phyloP scores from a whole-genome alignment of 257 asterid genomes.

The Gentiana macrophylla region DNA sequence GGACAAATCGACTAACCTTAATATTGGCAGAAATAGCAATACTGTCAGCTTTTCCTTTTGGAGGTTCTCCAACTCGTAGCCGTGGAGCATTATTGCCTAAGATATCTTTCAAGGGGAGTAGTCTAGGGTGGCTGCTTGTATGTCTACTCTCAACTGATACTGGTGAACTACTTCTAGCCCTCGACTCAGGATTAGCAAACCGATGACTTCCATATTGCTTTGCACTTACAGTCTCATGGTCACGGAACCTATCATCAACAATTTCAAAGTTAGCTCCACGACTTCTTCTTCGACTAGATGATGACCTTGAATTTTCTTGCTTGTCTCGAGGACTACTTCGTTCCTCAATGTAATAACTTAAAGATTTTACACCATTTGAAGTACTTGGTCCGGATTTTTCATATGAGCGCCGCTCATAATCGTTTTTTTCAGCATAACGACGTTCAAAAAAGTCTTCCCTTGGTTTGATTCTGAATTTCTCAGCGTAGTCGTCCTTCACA shows the following conservation, averaged over 20 bases:
- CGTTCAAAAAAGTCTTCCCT: conserved; percentile 26
- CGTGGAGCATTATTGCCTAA: conserved; percentile 31
- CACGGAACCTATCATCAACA: conserved; percentile 86
- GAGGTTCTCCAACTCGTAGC: conserved; percentile 32
- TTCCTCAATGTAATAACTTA: conserved; percentile 42
- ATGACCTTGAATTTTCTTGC: conserved; percentile 27
- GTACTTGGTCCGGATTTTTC: conserved; percentile 23
- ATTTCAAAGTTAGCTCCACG: conserved; percentile 55
- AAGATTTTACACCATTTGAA: conserved; percentile 16
- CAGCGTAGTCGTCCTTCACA: conserved; percentile 19
- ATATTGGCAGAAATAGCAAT: conserved; percentile 20
- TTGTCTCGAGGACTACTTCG: conserved; percentile 35
- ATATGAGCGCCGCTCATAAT: conserved; percentile 20
- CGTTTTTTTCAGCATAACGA: conserved; percentile 20
- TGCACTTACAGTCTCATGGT: conserved; percentile 37
- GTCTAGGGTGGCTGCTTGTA: conserved; percentile 17
- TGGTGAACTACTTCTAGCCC: conserved; percentile 41
- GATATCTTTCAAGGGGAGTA: conserved; percentile 26
- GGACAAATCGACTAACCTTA: conserved; percentile 28
- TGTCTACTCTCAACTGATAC: conserved; percentile 18
- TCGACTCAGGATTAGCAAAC: conserved; percentile 22
- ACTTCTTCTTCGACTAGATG: conserved; percentile 24
- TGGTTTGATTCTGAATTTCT: conserved; percentile 16
- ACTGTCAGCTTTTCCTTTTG: conserved; percentile 21
- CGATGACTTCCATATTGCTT: conserved; percentile 30